Conservation (phyloP, 2,329 filamentous ascomycete genomes). For the Verticillium longisporum region DNA sequence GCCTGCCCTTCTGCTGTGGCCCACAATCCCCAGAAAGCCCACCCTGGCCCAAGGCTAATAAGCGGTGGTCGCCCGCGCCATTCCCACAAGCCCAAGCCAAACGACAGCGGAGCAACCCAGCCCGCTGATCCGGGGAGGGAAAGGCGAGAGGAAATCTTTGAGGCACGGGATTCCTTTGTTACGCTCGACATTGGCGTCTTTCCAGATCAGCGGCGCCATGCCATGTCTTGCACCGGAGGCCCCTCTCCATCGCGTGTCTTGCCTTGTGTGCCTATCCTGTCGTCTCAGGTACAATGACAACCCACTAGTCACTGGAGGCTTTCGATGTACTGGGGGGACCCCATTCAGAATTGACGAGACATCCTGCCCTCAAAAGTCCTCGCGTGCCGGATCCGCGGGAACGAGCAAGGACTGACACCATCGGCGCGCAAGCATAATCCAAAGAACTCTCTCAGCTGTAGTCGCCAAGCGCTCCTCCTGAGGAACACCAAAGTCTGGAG, state of each 20-base stretch:
- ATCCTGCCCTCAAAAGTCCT: too few relatives aligned
- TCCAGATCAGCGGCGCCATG: neutral
- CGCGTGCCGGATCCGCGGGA: too few relatives aligned
- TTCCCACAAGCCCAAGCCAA: constrained; percentile 2
- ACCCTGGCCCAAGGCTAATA: neutral
- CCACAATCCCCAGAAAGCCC: neutral
- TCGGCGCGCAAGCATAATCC: too few relatives aligned
- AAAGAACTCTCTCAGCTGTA: neutral
- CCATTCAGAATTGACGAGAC: too few relatives aligned
- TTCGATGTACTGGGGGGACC: neutral
- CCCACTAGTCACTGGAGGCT: neutral
- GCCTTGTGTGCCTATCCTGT: neutral
- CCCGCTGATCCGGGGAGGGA: constrained; percentile 11
- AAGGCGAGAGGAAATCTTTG: neutral
- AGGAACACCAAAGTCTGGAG: neutral
- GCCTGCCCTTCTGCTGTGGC: neutral
- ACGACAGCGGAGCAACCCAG: constrained; percentile 7
- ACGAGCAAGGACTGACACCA: too few relatives aligned
- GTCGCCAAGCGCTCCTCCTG: neutral
- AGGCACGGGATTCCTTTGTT: neutral
- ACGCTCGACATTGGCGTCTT: neutral
- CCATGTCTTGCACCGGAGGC: neutral
- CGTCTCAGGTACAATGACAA: neutral
- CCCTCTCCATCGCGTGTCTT: neutral
- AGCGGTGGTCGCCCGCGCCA: neutral